Conservation (phyloP, 169 alveolate species). For the Eimeria sp. region DNA sequence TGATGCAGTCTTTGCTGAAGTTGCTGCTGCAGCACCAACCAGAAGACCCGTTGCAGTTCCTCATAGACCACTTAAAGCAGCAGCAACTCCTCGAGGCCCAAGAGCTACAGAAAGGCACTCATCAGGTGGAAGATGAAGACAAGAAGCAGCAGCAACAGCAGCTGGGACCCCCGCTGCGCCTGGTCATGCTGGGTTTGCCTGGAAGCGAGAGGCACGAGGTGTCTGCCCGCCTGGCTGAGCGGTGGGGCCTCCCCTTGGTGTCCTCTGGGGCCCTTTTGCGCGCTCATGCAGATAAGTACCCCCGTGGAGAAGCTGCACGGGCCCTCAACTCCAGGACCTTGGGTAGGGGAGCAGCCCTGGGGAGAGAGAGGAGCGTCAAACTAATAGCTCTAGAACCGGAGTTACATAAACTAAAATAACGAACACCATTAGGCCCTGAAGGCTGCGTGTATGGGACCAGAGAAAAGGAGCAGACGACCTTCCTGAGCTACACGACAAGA, state of each 20-base stretch:
- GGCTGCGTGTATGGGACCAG: neutral
- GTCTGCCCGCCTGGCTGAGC: slow-evolving; percentile 89
- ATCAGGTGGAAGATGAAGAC: slow-evolving; percentile 90
- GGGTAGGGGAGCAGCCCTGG: slow-evolving; percentile 5
- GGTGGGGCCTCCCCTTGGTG: slow-evolving; percentile 88
- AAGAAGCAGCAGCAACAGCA: slow-evolving; percentile 71
- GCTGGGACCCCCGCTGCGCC: slow-evolving; percentile 28
- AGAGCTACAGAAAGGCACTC: slow-evolving; percentile 75
- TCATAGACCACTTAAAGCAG: slow-evolving; percentile 88
- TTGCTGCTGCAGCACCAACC: slow-evolving; percentile 89
- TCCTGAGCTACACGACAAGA: neutral
- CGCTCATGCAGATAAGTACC: slow-evolving; percentile 88
- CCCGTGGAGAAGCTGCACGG: slow-evolving; percentile 88
- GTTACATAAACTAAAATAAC: neutral
- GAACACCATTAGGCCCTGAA: neutral
- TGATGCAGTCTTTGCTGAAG: slow-evolving; percentile 29
- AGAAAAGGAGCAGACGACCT: neutral
- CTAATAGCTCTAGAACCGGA: neutral
- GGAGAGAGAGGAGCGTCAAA: neutral
- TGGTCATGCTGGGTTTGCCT: slow-evolving; percentile 66
- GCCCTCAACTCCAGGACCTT: slow-evolving; percentile 22
- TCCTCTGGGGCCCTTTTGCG: slow-evolving; percentile 90
- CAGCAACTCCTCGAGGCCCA: slow-evolving; percentile 79
- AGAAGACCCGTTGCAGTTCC: slow-evolving; percentile 92
- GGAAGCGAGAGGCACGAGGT: slow-evolving; percentile 90